Base-by-base conservation (phyloP, 192 early-diverging fungal species). In the Gamsiella multidivaricata region DNA sequence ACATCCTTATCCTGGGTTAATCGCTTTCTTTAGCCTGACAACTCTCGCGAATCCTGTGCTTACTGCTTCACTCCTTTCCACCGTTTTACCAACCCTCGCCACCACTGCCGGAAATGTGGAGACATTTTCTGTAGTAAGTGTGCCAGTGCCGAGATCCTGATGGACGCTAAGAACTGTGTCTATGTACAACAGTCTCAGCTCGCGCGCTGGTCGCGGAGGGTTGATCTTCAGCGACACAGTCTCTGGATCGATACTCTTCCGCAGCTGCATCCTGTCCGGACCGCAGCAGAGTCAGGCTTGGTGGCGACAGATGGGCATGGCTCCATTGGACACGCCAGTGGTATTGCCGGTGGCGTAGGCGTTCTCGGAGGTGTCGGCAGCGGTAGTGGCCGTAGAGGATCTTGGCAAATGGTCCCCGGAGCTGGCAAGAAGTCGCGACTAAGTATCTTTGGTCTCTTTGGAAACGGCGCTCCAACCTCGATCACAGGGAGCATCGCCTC, bases 151-250 rank as follows among this genome's bases (percentile, higher is more conserved):
- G 74, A 78, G 61, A 78, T 78, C 18, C 26, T 78, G 33, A 78
- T 78, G 74, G 74, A 78, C 33, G 74, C 74, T 46, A 78, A 69
- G 41, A 78, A 78, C 74, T 78, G 74, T 41, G 74, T 78, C 29
- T 78, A 69, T 59, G 74, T 78, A 0, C 74, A 78, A 14, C 74
- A 78, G 47, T 78, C 74, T 28, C 74, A 78, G 32, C 47, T 78
- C 34, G 65, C 74, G 3, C 65, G 74, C 12, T 78, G 74, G 74
- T 69, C 65, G 12, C 59, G 66, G 5, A 45, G 74, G 43, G 74
- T 78, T 7, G 74, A 78, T 29, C 43, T 78, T 45, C 74, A 78
- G n/a, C 65, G 74, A 34, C 74, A 78, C 36, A 64, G 22, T 29
- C 60, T 78, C 9, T 69, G 74, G 74, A 69, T 78, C 49, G 74